phyloP scores from a whole-genome alignment of 2,329 filamentous ascomycete species.

The Sclerotiophoma versabilis region DNA sequence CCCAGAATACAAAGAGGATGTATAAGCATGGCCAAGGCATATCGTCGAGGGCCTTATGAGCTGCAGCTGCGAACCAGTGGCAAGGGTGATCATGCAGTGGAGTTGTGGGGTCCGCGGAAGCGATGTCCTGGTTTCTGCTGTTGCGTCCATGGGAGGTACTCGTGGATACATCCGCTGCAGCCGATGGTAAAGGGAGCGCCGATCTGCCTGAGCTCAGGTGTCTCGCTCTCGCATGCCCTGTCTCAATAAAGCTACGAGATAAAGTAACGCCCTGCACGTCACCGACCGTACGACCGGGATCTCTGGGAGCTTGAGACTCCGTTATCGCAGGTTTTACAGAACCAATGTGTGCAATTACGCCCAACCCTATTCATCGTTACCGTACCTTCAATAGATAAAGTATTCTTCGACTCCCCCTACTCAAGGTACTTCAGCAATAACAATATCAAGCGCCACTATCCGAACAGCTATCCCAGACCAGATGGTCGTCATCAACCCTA shows the following conservation, averaged over 20 bases:
- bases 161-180: neutral
- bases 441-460: too few relatives aligned
- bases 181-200: neutral
- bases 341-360: too few relatives aligned
- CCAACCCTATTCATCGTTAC: too few relatives aligned
- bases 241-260: too few relatives aligned
- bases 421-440: too few relatives aligned
- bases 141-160: neutral
- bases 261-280: neutral
- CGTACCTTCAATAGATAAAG: too few relatives aligned
- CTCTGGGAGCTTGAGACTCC: too few relatives aligned
- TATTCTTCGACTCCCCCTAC: too few relatives aligned
- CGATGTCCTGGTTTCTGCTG: neutral
- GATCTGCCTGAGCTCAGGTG: neutral
- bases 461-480: too few relatives aligned
- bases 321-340: too few relatives aligned
- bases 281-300: neutral
- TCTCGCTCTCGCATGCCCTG: neutral
- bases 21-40: constrained; percentile 3
- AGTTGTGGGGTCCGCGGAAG: constrained; percentile 12
- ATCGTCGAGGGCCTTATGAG: neutral
- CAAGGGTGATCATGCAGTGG: constrained; percentile 13
- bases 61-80: constrained; percentile 13
- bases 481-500: too few relatives aligned
- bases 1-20: neutral